Evolutionary conservation across 78 protist species (phyloP), one percentile per base, ranked within the genome.

Genomic region (Dictyostelium purpureum): DNA sequence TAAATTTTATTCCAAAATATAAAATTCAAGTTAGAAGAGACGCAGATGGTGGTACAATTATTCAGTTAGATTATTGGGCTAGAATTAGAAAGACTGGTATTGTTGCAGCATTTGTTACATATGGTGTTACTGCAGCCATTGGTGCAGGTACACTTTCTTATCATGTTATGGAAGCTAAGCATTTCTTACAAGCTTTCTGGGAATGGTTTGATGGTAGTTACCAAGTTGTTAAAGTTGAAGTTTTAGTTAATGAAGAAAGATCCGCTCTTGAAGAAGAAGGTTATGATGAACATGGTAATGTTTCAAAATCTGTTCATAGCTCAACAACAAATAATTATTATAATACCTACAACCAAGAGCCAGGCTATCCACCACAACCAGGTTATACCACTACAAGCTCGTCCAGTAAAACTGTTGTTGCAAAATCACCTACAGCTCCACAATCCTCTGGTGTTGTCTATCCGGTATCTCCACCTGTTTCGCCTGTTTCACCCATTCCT

Each of bases 1-100:
- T 85, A 61, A 85, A 85, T 61, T 85, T 85, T 73, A 70, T 73
- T 42, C 92, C 80, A 73, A 85, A 85, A 47, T 85, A 85, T 85
- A 85, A 47, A 49, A 49, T 85, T 38, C 63, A 49, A 61, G 66
- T 85, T 61, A 73, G 47, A 31, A 85, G 82, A 73, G 92, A 85
- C 73, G 54, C 40, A 4, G 92, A 85, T 85, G 92, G 92, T 40
- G 92, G 92, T 61, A 85, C 82, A 4, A 43, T 85, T 47, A 70
- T 85, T 59, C 78, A 66, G 56, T 10, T 85, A 21, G 92, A 85
- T 33, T 85, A 85, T 73, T 85, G 92, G 92, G 92, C 92, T 21
- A 71, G 92, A 73, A 85, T 85, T 85, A 70, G 82, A 73, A 85
- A 85, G 45, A 70, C 82, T 70, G 92, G 92, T 59, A 85, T 85